These are phyloP conservation scores for Populus deltoides DNA, from an alignment of 345 rosid species.

Conservation along the genomic window DNA sequence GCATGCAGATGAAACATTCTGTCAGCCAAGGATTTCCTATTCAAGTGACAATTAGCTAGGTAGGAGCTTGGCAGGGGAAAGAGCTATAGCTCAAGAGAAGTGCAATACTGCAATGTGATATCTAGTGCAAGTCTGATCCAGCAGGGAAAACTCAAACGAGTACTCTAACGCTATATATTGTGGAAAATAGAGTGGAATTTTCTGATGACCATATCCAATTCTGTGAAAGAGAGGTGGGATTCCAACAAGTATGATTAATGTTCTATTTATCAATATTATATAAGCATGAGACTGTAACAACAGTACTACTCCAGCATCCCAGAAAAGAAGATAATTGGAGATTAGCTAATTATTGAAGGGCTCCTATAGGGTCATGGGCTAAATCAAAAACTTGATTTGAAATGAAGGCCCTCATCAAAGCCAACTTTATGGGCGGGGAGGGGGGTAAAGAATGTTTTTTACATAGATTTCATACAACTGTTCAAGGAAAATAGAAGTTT, in stretches of 20 bases:
- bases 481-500: background rate
- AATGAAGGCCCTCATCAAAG: constrained; percentile 24
- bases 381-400: constrained; percentile 3
- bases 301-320: background rate
- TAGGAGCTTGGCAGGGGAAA: no score
- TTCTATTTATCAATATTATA: background rate
- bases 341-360: background rate
- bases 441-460: background rate
- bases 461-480: constrained; percentile 35
- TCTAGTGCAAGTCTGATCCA: no score
- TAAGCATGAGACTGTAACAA: background rate
- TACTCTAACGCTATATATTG: background rate
- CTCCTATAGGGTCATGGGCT: background rate
- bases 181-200: background rate
- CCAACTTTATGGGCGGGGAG: constrained; percentile 16
- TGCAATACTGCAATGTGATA: no score
- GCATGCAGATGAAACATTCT: no score
- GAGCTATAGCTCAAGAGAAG: no score
- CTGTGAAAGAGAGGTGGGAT: background rate
- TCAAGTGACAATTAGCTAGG: no score
- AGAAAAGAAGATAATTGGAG: background rate
- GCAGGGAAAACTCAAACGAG: background rate
- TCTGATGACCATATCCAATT: background rate
- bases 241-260: background rate
- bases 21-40: no score